phyloP scores from a whole-genome alignment of 306 rosid species.

The Lithocarpus polystachyus region DNA sequence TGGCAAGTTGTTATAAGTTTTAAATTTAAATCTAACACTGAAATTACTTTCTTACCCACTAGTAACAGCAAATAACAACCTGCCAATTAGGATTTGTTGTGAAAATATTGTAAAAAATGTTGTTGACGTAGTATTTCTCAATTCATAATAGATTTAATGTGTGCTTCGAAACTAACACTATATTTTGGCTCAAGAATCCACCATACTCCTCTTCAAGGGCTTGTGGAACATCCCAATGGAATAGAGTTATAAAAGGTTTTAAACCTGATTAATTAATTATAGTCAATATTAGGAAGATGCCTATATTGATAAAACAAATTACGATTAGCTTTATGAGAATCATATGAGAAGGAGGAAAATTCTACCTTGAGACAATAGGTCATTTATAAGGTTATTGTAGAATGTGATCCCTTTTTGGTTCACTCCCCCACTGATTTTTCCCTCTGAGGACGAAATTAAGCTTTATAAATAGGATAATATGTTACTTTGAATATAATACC shows the following conservation, averaged over 20 bases:
- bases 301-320: too few relatives aligned
- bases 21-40: too few relatives aligned
- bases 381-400: conserved; percentile 48
- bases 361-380: conserved; percentile 38
- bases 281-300: neutral
- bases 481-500: too few relatives aligned
- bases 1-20: too few relatives aligned
- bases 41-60: too few relatives aligned
- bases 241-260: conserved; percentile 52
- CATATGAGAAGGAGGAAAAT: neutral
- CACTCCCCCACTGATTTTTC: conserved; percentile 16
- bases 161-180: conserved; percentile 32
- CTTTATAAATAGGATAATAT: neutral
- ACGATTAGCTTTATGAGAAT: neutral
- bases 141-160: too few relatives aligned
- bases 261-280: conserved; percentile 16
- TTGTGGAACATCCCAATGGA: conserved; percentile 62
- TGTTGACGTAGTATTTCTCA: too few relatives aligned
- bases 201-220: conserved; percentile 51
- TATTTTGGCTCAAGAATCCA: conserved; percentile 48
- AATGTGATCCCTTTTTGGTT: conserved; percentile 35
- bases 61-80: too few relatives aligned
- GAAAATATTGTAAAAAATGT: too few relatives aligned
- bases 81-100: too few relatives aligned
- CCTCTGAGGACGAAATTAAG: neutral